Conservation (phyloP, 139 green algal genomes). For the Volvox reticuliferus region DNA sequence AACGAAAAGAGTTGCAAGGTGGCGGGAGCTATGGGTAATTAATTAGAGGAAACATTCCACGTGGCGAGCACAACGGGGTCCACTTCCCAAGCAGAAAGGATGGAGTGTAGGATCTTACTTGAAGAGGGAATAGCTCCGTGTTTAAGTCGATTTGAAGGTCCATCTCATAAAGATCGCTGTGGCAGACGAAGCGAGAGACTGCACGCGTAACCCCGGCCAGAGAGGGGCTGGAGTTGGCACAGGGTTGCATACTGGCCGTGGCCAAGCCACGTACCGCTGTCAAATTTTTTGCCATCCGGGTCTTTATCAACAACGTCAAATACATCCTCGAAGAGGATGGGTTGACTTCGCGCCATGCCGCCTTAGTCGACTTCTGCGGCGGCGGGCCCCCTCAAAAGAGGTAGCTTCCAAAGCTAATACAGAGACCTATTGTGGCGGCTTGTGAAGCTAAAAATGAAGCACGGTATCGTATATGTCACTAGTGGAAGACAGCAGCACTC, state of each 20-base stretch:
- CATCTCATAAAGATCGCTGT: constrained; percentile 93
- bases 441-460: too few relatives aligned
- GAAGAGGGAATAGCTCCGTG: constrained; percentile 92
- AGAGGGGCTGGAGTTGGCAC: not conserved
- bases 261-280: constrained; percentile 83
- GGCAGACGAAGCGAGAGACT: constrained; percentile 88
- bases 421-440: too few relatives aligned
- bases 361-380: not conserved
- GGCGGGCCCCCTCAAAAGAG: not conserved
- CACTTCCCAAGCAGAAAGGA: too few relatives aligned
- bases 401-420: too few relatives aligned
- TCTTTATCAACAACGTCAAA: constrained; percentile 94
- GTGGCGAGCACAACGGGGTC: too few relatives aligned
- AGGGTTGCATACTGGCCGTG: not conserved
- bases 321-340: constrained; percentile 90
- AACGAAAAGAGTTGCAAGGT: too few relatives aligned
- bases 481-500: too few relatives aligned
- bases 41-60: too few relatives aligned
- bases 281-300: constrained; percentile 97
- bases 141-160: constrained; percentile 95
- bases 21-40: too few relatives aligned
- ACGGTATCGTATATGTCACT: too few relatives aligned
- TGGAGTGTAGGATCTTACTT: constrained; percentile 52
- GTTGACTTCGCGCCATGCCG: constrained; percentile 38
- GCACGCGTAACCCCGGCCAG: constrained; percentile 31